Percentiles rank a stretch among this genome's conserved stretches.
Evolutionary conservation across 192 early-diverging fungal species (phyloP).

Genomic region (Rhizophagus prolifer): DNA sequence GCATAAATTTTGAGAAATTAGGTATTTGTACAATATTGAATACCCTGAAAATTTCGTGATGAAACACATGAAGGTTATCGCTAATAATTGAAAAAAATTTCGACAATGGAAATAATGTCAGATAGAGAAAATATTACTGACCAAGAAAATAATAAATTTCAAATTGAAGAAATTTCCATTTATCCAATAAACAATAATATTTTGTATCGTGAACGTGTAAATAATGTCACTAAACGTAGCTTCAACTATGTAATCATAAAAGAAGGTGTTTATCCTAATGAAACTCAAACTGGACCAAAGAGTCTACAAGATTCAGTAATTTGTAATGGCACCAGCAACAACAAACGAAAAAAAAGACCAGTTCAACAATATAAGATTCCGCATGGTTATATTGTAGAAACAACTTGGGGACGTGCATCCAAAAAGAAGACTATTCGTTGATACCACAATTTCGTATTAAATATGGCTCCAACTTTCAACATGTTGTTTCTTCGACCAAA

Average conservation of each 20-base stretch:
- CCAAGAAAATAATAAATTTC: background rate
- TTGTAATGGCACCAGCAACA: too few species aligned
- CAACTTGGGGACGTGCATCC: background rate
- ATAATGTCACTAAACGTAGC: background rate
- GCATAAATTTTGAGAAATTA: too few species aligned
- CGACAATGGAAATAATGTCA: background rate
- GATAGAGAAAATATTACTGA: background rate
- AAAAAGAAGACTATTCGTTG: slow-evolving; percentile 2
- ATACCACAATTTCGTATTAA: background rate
- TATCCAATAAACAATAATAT: background rate
- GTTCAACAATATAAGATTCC: slow-evolving; percentile 1
- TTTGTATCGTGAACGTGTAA: background rate
- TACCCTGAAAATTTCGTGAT: too few species aligned
- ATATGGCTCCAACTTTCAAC: background rate
- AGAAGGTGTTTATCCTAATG: slow-evolving; percentile 1
- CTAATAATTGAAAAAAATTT: too few species aligned
- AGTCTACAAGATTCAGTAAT: too few species aligned
- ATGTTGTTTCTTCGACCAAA: background rate
- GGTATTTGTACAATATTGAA: too few species aligned
- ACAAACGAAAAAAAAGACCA: background rate
- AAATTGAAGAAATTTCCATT: background rate
- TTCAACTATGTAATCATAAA: slow-evolving; percentile 8
- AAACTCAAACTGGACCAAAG: too few species aligned
- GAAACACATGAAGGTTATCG: too few species aligned
- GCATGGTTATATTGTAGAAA: slow-evolving; percentile 13